These are phyloP conservation scores for Tolypocladium sp. DNA, from an alignment of 2,329 filamentous ascomycete genomes.

Conservation along the genomic window DNA sequence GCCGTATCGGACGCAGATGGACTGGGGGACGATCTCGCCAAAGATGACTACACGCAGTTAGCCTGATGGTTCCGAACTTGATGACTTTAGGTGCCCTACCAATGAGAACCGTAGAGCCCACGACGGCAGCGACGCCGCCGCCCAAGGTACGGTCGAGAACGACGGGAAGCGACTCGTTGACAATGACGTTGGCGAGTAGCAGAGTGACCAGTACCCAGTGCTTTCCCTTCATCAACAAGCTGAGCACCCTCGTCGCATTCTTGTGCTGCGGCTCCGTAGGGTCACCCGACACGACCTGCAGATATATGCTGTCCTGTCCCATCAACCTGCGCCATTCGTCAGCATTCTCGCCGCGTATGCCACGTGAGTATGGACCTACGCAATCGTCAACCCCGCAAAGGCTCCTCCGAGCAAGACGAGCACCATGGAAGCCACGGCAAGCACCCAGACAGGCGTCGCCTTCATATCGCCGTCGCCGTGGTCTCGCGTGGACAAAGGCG, in stretches of 20 bases:
- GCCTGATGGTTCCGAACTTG: slow-evolving; percentile 3
- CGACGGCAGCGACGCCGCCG: slow-evolving; percentile 86
- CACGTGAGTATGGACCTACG: slow-evolving; percentile 38
- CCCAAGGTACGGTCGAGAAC: slow-evolving; percentile 90
- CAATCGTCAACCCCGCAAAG: slow-evolving; percentile 90
- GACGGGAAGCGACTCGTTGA: slow-evolving; percentile 93
- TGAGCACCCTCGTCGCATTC: slow-evolving; percentile 74
- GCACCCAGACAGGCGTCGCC: slow-evolving; percentile 67
- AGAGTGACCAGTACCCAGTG: slow-evolving; percentile 97
- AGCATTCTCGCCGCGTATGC: not conserved
- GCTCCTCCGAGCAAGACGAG: slow-evolving; percentile 84
- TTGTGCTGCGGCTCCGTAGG: slow-evolving; percentile 76
- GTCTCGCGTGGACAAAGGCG: slow-evolving; percentile 27
- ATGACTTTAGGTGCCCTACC: slow-evolving; percentile 43
- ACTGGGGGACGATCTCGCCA: slow-evolving; percentile 92
- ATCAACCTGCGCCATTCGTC: slow-evolving; percentile 35
- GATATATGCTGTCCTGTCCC: slow-evolving; percentile 86
- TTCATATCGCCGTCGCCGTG: slow-evolving; percentile 39
- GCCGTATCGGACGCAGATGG: slow-evolving; percentile 90
- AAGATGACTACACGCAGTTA: slow-evolving; percentile 67
- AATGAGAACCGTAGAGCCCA: slow-evolving; percentile 88
- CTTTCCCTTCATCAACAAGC: slow-evolving; percentile 77
- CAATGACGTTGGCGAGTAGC: slow-evolving; percentile 91
- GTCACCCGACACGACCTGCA: slow-evolving; percentile 86
- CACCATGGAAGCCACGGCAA: slow-evolving; percentile 67